A percentile compares a stretch with the other conserved stretches of the same genome.
These are phyloP conservation scores for Botrytis byssoidea DNA, from an alignment of 2,329 filamentous ascomycete genomes.

Conservation along the genomic window DNA sequence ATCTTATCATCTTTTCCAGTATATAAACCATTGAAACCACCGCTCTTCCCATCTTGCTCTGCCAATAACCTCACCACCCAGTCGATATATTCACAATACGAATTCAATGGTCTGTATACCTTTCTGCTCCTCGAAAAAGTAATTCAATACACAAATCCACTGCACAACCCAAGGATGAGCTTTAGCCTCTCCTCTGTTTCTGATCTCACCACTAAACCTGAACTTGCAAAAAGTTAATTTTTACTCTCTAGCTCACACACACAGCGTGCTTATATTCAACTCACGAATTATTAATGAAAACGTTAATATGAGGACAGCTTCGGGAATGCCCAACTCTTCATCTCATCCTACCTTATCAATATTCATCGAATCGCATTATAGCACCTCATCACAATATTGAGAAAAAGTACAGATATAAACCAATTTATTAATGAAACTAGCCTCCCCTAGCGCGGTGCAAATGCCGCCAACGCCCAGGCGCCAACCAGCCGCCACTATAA, in stretches of 20 bases:
- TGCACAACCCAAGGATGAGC: background rate
- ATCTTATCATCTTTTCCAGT: background rate
- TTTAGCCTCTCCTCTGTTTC: background rate
- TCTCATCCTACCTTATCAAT: background rate
- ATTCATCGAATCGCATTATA: background rate
- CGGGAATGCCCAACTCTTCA: background rate
- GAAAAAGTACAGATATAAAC: background rate
- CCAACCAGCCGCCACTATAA: slow-evolving; percentile 8
- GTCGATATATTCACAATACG: background rate
- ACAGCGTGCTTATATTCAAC: background rate
- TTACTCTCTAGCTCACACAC: background rate
- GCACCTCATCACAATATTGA: background rate
- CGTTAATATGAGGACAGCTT: background rate
- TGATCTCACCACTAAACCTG: background rate
- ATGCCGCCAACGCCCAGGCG: background rate
- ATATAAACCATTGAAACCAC: background rate
- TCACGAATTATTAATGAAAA: background rate
- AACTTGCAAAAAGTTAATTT: background rate
- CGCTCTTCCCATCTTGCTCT: background rate
- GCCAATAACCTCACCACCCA: background rate
- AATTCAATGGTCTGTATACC: background rate
- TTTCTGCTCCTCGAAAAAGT: background rate
- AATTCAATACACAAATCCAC: background rate
- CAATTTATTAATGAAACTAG: slow-evolving; percentile 1
- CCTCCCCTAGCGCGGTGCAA: background rate